These are phyloP conservation scores for Nicotiana obtusifolia DNA, from an alignment of 257 asterid species.

Conservation along the genomic window DNA sequence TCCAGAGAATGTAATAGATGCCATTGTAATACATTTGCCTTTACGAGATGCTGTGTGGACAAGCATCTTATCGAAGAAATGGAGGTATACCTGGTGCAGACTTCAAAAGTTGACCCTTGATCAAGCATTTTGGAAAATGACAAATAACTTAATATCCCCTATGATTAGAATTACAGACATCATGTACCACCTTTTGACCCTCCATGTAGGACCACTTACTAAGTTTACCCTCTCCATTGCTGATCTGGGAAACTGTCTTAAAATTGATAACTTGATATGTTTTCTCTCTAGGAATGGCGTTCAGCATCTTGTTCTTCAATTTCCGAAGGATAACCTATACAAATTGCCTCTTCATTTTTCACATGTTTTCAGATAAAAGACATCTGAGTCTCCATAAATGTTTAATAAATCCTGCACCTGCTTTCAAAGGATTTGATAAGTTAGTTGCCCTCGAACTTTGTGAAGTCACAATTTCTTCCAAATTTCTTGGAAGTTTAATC, in stretches of 20 bases:
- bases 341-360: constrained; percentile 18
- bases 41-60: too few relatives aligned
- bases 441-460: neutral
- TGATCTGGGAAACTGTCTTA: neutral
- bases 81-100: too few relatives aligned
- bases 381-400: constrained; percentile 1
- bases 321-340: neutral
- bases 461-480: neutral
- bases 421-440: constrained; percentile 14
- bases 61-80: too few relatives aligned
- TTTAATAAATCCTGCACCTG: neutral
- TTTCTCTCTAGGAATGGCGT: constrained; percentile 5
- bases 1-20: too few relatives aligned
- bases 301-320: neutral
- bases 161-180: too few relatives aligned
- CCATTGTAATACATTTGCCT: too few relatives aligned
- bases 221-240: constrained; percentile 13
- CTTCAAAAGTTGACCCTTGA: too few relatives aligned
- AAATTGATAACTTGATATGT: constrained; percentile 16
- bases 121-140: too few relatives aligned
- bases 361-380: neutral
- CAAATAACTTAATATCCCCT: too few relatives aligned
- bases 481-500: constrained; percentile 10
- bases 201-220: constrained; percentile 9
- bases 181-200: neutral